Conservation (phyloP, 345 rosid genomes). For the Moricandia arvensis region DNA sequence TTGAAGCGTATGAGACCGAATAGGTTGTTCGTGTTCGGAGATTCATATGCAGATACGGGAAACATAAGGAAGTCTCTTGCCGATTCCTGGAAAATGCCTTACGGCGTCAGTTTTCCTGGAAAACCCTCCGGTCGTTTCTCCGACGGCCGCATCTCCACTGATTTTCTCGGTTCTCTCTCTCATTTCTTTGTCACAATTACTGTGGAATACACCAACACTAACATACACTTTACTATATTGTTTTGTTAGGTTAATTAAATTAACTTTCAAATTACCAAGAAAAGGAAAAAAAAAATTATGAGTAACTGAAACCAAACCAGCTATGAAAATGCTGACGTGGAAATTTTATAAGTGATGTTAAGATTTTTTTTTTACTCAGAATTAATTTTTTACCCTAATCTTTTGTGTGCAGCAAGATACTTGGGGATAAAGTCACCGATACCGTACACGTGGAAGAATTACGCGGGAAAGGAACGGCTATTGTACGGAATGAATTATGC, state of each 20-base stretch:
- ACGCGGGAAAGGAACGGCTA: constrained; percentile 31
- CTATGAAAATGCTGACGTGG: not conserved
- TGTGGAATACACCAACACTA: too few relatives aligned
- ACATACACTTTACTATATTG: not conserved
- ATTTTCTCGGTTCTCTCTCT: constrained; percentile 44
- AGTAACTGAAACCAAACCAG: not conserved
- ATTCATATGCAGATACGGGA: constrained; percentile 64
- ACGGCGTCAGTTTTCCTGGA: constrained; percentile 56
- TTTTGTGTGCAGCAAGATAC: constrained; percentile 50
- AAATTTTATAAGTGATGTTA: not conserved
- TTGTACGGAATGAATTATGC: constrained; percentile 76
- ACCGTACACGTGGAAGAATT: constrained; percentile 51
- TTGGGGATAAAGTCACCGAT: constrained; percentile 66
- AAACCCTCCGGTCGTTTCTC: constrained; percentile 66
- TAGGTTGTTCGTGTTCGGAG: constrained; percentile 62
- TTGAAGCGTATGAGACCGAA: constrained; percentile 34
- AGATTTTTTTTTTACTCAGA: not conserved
- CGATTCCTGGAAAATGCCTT: constrained; percentile 55
- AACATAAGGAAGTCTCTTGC: constrained; percentile 39
- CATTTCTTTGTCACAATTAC: not conserved
- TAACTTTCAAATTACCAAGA: not conserved
- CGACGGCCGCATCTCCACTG: constrained; percentile 59
- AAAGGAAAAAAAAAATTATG: not conserved
- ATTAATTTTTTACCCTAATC: not conserved
- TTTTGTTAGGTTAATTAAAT: constrained; percentile 1